phyloP scores from a whole-genome alignment of 2,329 filamentous ascomycete species.

The Drechslera avenae region DNA sequence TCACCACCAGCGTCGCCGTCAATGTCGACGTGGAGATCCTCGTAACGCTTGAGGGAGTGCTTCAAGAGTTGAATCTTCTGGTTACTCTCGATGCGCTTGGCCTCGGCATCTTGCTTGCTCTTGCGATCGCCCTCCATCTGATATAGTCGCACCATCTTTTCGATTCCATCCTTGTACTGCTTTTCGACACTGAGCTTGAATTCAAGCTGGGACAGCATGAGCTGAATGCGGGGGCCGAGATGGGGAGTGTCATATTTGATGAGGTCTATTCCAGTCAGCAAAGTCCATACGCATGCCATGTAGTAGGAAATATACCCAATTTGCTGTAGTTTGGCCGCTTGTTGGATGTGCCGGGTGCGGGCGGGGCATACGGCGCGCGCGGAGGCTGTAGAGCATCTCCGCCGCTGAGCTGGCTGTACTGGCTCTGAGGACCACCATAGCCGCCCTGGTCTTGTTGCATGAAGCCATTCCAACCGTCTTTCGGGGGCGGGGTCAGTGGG shows the following conservation, averaged over 20 bases:
- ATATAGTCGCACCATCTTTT: conserved; percentile 99
- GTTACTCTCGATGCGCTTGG: conserved; percentile 88
- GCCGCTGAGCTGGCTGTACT: conserved; percentile 65
- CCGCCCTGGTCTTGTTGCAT: conserved; percentile 62
- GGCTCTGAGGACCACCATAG: conserved; percentile 60
- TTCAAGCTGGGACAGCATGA: conserved; percentile 97
- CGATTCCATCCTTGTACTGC: conserved; percentile 97
- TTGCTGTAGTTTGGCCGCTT: conserved; percentile 89
- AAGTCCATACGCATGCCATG: too few relatives aligned
- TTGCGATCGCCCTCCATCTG: conserved; percentile 97
- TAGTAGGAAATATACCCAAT: conserved; percentile 68
- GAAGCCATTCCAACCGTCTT: conserved; percentile 64
- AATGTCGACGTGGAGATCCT: conserved; percentile 94
- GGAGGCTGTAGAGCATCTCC: conserved; percentile 79
- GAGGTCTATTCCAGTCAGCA: conserved; percentile 66
- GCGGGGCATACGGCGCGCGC: conserved; percentile 76
- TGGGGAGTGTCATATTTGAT: conserved; percentile 98
- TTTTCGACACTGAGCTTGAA: conserved; percentile 99
- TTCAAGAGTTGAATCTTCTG: conserved; percentile 97
- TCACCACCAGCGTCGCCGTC: conserved; percentile 74
- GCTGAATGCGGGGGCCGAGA: conserved; percentile 94
- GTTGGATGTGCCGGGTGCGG: conserved; percentile 70
- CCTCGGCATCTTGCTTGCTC: conserved; percentile 90
- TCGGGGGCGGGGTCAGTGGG: conserved; percentile 67
- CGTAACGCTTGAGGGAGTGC: conserved; percentile 94